Percentiles rank a stretch among this genome's conserved stretches.
phyloP scores from a whole-genome alignment of 345 rosid species.

The Bruguiera parviflora region DNA sequence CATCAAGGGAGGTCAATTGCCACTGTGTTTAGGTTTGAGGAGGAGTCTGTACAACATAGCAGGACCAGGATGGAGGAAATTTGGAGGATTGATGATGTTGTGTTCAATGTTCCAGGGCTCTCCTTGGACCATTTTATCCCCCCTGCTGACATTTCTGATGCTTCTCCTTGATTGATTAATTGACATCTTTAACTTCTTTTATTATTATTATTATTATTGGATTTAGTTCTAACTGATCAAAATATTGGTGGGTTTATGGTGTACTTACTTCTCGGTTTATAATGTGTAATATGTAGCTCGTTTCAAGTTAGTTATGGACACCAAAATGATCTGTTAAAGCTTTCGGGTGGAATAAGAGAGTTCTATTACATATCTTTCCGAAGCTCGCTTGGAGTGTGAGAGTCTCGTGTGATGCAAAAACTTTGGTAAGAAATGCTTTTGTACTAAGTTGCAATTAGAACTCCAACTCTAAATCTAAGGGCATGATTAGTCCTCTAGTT shows the following conservation, averaged over 20 bases:
- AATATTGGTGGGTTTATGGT: conserved; percentile 16
- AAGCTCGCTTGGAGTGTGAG: no score
- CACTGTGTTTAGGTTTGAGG: conserved; percentile 80
- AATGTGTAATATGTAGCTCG: conserved; percentile 13
- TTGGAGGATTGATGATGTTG: conserved; percentile 93
- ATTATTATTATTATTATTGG: no score
- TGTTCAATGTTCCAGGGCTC: conserved; percentile 82
- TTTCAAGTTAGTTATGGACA: neutral
- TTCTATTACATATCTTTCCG: no score
- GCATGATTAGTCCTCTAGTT: no score
- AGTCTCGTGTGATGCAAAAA: no score
- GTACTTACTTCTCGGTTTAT: neutral
- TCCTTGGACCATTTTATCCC: conserved; percentile 86
- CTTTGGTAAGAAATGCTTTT: no score
- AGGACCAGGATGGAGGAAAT: conserved; percentile 86
- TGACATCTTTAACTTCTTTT: neutral
- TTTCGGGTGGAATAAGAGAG: no score
- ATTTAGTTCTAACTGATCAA: neutral
- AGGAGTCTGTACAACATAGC: conserved; percentile 63
- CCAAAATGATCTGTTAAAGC: neutral
- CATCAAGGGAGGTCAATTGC: conserved; percentile 88
- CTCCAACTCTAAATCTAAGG: no score
- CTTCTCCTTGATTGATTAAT: conserved; percentile 17
- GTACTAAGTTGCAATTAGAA: no score
- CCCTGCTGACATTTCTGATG: conserved; percentile 76